phyloP scores from a whole-genome alignment of 495 filamentous ascomycete species.

The Glonium stellatum region DNA sequence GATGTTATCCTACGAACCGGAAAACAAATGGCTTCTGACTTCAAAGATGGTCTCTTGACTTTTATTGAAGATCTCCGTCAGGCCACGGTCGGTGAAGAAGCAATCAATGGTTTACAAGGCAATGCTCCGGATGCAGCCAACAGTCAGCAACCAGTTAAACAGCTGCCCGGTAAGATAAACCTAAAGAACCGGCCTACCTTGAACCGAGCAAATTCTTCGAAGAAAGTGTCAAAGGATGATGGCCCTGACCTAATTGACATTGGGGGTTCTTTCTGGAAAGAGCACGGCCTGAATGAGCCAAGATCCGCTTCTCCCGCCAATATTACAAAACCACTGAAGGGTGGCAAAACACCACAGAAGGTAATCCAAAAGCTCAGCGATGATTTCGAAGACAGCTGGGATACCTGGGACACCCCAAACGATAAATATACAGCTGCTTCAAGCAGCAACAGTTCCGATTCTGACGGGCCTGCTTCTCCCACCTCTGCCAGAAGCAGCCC shows the following conservation, averaged over 20 bases:
- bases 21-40: slow-evolving; percentile 84
- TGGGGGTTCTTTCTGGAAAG: slow-evolving; percentile 34
- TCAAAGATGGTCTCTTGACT: slow-evolving; percentile 88
- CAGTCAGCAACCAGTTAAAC: slow-evolving; percentile 35
- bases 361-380: slow-evolving; percentile 9
- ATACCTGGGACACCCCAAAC: slow-evolving; percentile 32
- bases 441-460: slow-evolving; percentile 20
- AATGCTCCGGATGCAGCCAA: slow-evolving; percentile 29
- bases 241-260: slow-evolving; percentile 21
- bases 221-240: slow-evolving; percentile 5
- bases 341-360: slow-evolving; percentile 22
- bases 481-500: slow-evolving; percentile 27
- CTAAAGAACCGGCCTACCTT: slow-evolving; percentile 39
- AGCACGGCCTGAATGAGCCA: slow-evolving; percentile 31
- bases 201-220: slow-evolving; percentile 14
- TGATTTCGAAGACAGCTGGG: slow-evolving; percentile 29
- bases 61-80: slow-evolving; percentile 94
- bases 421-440: slow-evolving; percentile 19
- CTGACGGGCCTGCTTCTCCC: slow-evolving; percentile 20
- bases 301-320: slow-evolving; percentile 17
- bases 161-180: slow-evolving; percentile 39
- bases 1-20: slow-evolving; percentile 59
- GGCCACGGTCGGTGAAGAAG: slow-evolving; percentile 91
- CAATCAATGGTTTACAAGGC: slow-evolving; percentile 50
- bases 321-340: slow-evolving; percentile 19